Evolutionary conservation across 495 filamentous ascomycete species (phyloP), one percentile per base, ranked within the genome.

Genomic region (Podospora pseudopauciseta): DNA sequence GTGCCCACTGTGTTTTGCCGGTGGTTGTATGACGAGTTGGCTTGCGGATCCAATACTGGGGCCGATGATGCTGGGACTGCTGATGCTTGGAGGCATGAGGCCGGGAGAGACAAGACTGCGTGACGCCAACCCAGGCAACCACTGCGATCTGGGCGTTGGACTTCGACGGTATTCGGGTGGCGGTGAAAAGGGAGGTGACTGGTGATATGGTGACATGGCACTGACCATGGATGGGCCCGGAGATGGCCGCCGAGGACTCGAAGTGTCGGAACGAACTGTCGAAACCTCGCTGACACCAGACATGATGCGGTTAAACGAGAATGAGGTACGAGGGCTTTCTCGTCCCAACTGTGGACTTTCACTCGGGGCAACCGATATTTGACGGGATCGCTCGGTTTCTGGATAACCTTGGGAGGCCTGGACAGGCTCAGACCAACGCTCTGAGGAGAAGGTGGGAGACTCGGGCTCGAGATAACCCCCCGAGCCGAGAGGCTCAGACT

Each of bases 401-500:
- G 55, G 55, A 20, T 58, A 58, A 4, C 55, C 55, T 1, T 58
- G 55, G 55, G 55, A 58, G 16, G 30, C 27, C 61, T 7, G 55
- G 15, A 19, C 28, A 15, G 53, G 28, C 26, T 65, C 64, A 26
- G 49, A 23, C 39, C 39, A 67, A 18, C 26, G 27, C 7, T 69
- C 67, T 1, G 32, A 32, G 13, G 58, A 4, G 11, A 53, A 39
- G 1, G 19, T 49, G 15, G 68, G 68, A 16, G 68, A 49, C 19
- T 66, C 58, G 6, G 27, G 16, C 1, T 69, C 63, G 0, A 59
- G 30, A 30, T 63, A 57, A 15, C 49, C n/a, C 0, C 30, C 18
- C 1, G 26, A 53, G n/a, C n/a, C 54, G 15, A 69, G 67, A 2
- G 65, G 63, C 26, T 71, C 71, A 2, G 73, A 75, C 34, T 58